Evolutionary conservation across 306 rosid species (phyloP), one percentile per base, ranked within the genome.

Genomic region (Quercus ilex): DNA sequence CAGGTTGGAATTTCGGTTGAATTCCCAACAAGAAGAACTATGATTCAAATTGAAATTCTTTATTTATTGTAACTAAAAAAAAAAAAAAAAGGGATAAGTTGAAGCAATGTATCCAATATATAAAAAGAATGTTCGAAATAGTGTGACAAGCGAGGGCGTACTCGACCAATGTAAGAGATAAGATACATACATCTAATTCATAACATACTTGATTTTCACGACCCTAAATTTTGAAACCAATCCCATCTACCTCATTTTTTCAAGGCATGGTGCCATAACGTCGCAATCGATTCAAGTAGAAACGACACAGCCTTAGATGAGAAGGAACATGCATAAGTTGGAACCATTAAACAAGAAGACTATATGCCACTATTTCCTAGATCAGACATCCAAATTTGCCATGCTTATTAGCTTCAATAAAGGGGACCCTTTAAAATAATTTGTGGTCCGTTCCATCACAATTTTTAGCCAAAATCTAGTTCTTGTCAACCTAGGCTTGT

Each of bases 21-120:
- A n/a, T n/a, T n/a, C n/a, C n/a, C n/a, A n/a, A n/a, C n/a, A n/a
- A n/a, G n/a, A 23, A 23, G 41, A 35, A 35, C 8, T 35, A 35
- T 6, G 41, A 35, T 35, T 35, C 8, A 35, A 35, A 35, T 35
- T 0, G 0, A 0, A 0, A 35, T 35, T 35, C 0, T 6, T 1
- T 35, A 35, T 35, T 35, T 5, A 35, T 35, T 35, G 41, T 35
- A 35, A 35, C 8, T 35, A 35, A 35, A 35, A 31, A 31, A 0
- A 31, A n/a, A n/a, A n/a, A n/a, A n/a, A n/a, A 30, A 30, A 4
- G 1, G 35, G 41, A 35, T 6, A 35, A 35, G 8, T 6, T 35
- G 7, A 35, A 31, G 35, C 1, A 0, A 35, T 35, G 41, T 35
- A 35, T 35, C 41, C 2, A 6, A 35, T 35, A 6, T 6, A 35